phyloP scores from a whole-genome alignment of 768 basidiomycete species.

The Rhizopogon vulgaris region DNA sequence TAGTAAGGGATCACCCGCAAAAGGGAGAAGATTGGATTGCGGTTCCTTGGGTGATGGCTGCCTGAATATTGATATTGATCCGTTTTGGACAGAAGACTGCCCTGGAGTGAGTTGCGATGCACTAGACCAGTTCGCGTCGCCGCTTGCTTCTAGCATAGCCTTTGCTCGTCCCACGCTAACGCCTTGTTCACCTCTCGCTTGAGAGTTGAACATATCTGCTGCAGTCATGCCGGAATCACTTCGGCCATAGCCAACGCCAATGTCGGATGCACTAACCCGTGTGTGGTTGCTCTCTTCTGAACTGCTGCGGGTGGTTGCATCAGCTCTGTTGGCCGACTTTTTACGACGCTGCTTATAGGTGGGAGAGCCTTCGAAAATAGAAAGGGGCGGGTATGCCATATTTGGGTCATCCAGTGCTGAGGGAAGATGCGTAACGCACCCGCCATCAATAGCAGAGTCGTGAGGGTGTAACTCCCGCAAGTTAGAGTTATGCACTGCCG shows the following conservation, averaged over 20 bases:
- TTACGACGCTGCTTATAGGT: constrained; percentile 87
- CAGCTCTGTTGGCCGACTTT: constrained; percentile 46
- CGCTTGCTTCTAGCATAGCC: constrained; percentile 10
- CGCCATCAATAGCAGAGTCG: constrained; percentile 17
- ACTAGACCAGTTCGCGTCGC: background rate
- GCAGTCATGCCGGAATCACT: constrained; percentile 37
- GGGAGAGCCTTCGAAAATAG: constrained; percentile 79
- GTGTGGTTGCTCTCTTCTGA: constrained; percentile 15
- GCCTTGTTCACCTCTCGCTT: constrained; percentile 51
- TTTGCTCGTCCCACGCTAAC: constrained; percentile 13
- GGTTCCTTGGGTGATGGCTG: constrained; percentile 15
- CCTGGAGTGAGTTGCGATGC: constrained; percentile 15
- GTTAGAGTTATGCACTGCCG: constrained; percentile 7
- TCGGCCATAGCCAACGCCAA: constrained; percentile 24
- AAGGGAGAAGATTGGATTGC: constrained; percentile 11
- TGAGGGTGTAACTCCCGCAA: constrained; percentile 14
- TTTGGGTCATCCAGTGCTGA: constrained; percentile 14
- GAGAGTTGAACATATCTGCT: constrained; percentile 62
- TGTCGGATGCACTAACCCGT: constrained; percentile 5
- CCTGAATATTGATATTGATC: constrained; percentile 12
- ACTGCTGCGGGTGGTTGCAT: constrained; percentile 22
- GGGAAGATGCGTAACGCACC: constrained; percentile 9
- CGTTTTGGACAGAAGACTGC: constrained; percentile 18
- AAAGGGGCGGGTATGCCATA: constrained; percentile 53
- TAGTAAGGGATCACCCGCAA: constrained; percentile 9